A percentile compares a stretch with the other conserved stretches of the same genome.
Evolutionary conservation across 2,329 filamentous ascomycete species (phyloP).

Genomic region (Didymella segeticola): DNA sequence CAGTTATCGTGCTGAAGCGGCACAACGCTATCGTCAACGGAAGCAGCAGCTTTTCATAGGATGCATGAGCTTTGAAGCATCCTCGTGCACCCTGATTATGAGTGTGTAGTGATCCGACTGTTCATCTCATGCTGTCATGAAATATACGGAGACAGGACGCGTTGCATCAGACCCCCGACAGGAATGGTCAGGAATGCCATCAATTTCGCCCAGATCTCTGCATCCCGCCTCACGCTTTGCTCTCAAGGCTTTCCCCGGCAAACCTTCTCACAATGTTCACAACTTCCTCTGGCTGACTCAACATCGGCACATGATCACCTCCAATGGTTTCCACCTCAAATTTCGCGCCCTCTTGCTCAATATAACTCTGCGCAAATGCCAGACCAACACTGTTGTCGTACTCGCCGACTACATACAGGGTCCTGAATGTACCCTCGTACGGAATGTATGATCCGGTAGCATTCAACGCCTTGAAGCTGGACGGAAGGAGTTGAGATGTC

Average conservation of each 20-base stretch:
- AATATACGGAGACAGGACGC: too few species aligned
- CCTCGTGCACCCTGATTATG: too few species aligned
- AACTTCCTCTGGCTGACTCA: constrained; percentile 32
- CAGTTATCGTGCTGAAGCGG: background rate
- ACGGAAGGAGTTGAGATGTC: constrained; percentile 20
- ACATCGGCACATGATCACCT: constrained; percentile 33
- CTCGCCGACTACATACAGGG: constrained; percentile 28
- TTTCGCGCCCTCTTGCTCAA: constrained; percentile 27
- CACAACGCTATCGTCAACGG: background rate
- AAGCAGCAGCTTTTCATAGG: too few species aligned
- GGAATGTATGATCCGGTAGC: constrained; percentile 33
- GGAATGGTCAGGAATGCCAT: too few species aligned
- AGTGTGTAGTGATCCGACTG: too few species aligned
- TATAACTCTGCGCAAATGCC: constrained; percentile 21
- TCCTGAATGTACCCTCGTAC: constrained; percentile 33
- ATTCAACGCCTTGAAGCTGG: constrained; percentile 29
- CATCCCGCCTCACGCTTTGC: background rate
- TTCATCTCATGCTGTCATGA: too few species aligned
- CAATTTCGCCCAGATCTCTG: background rate
- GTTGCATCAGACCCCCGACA: too few species aligned
- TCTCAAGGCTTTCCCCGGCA: background rate
- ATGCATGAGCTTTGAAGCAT: too few species aligned
- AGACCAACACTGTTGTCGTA: constrained; percentile 29
- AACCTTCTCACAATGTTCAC: constrained; percentile 23
- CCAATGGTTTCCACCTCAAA: constrained; percentile 24